Evolutionary conservation across 352 stramenopile genomes (phyloP).

Genomic region (Elongisporangium senticosum): DNA sequence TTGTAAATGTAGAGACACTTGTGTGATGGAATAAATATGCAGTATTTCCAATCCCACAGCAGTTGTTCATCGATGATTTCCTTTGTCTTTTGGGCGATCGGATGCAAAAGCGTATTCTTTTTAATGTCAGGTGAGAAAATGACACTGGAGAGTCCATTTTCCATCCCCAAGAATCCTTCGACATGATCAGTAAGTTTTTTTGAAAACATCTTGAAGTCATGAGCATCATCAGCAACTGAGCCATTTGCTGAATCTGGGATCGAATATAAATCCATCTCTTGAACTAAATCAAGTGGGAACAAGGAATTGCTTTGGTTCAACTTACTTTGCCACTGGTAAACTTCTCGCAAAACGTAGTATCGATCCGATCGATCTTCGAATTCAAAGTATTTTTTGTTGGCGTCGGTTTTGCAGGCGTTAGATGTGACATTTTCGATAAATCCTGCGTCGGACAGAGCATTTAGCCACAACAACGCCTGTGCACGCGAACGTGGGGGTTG

Average conservation of each 20-base stretch:
- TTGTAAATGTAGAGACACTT: slow-evolving; percentile 68
- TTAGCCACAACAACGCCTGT: slow-evolving; percentile 49
- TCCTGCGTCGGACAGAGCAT: slow-evolving; percentile 44
- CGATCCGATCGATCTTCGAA: slow-evolving; percentile 41
- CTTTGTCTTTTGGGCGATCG: slow-evolving; percentile 31
- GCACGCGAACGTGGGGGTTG: slow-evolving; percentile 24
- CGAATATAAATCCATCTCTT: slow-evolving; percentile 49
- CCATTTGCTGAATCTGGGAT: not conserved
- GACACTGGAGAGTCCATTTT: slow-evolving; percentile 41
- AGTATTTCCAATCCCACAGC: slow-evolving; percentile 75
- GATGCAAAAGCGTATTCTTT: slow-evolving; percentile 23
- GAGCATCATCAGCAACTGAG: not conserved
- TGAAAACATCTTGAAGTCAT: slow-evolving; percentile 26
- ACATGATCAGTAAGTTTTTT: slow-evolving; percentile 60
- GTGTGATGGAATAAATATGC: slow-evolving; percentile 40
- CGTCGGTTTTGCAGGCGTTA: slow-evolving; percentile 7
- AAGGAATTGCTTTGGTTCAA: slow-evolving; percentile 28
- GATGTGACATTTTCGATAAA: slow-evolving; percentile 50
- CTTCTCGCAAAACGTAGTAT: slow-evolving; percentile 49
- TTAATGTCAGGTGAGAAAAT: slow-evolving; percentile 32
- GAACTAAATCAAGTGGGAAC: slow-evolving; percentile 61
- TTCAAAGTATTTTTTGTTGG: slow-evolving; percentile 31
- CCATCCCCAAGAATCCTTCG: slow-evolving; percentile 45
- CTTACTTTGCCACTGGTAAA: slow-evolving; percentile 43
- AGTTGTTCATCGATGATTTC: slow-evolving; percentile 28